Percentiles rank a stretch among this genome's conserved stretches.
Conservation (phyloP, 1,284 basidiomycete genomes). For the Hemileia vastatrix region DNA sequence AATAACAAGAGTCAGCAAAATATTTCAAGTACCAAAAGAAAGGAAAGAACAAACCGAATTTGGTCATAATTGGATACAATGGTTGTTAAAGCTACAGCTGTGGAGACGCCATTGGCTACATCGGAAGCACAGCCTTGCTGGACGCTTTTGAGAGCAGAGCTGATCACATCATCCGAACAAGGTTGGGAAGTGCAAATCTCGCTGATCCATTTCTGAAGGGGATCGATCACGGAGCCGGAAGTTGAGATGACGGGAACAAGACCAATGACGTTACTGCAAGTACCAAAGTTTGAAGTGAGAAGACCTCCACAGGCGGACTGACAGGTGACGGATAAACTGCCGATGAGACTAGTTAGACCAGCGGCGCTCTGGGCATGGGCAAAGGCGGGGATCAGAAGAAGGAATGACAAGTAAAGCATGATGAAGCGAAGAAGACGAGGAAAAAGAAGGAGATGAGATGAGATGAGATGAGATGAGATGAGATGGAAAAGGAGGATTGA, state of each 20-base stretch:
- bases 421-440: too few species aligned
- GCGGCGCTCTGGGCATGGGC: too few species aligned
- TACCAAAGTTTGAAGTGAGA: not conserved
- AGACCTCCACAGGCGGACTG: not conserved
- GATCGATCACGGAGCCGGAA: not conserved
- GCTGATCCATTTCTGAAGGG: constrained; percentile 5
- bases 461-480: too few species aligned
- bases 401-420: too few species aligned
- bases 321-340: constrained; percentile 4
- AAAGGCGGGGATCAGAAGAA: too few species aligned
- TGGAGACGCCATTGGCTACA: not conserved
- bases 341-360: not conserved
- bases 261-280: constrained; percentile 12
- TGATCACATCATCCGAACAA: not conserved
- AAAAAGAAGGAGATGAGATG: too few species aligned
- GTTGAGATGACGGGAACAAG: constrained; percentile 3
- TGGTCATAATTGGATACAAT: not conserved
- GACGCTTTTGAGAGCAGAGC: not conserved
- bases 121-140: constrained; percentile 1
- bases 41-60: not conserved
- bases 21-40: not conserved
- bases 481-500: too few species aligned
- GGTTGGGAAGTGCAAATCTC: not conserved
- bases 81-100: not conserved
- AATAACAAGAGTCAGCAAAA: not conserved